Evolutionary conservation across 73 alveolate species (phyloP).

Genomic region (Paramecium biaurelia): DNA sequence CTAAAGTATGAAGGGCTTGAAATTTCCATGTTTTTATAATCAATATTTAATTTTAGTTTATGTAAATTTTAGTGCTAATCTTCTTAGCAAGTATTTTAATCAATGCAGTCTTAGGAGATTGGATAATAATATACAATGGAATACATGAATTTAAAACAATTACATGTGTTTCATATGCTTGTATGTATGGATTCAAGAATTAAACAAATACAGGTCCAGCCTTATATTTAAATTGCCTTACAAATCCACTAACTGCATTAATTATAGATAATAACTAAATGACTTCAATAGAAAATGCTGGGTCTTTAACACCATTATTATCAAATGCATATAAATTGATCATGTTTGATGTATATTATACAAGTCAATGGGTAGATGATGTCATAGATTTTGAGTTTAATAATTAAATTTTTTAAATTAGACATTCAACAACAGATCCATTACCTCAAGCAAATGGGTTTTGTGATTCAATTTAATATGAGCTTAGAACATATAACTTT

Average conservation of each 20-base stretch:
- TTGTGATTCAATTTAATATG: neutral
- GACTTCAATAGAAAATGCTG: neutral
- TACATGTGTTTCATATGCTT: neutral
- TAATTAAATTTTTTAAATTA: neutral
- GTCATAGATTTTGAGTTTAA: neutral
- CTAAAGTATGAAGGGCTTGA: neutral
- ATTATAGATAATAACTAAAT: neutral
- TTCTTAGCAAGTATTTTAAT: neutral
- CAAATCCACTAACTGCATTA: neutral
- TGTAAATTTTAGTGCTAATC: neutral
- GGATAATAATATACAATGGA: neutral
- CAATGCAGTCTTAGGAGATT: neutral
- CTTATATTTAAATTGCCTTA: neutral
- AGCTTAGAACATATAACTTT: neutral
- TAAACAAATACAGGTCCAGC: neutral
- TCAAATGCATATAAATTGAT: neutral
- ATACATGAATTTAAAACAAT: neutral
- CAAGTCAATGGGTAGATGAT: neutral
- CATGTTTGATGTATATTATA: neutral
- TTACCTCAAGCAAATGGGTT: neutral
- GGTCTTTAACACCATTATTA: neutral
- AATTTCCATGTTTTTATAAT: neutral
- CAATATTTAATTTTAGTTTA: neutral
- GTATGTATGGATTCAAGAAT: neutral
- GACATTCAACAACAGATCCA: neutral